A percentile compares a stretch with the other conserved stretches of the same genome.
Evolutionary conservation across 2,329 filamentous ascomycete species (phyloP).

Genomic region (Onygena corvina): DNA sequence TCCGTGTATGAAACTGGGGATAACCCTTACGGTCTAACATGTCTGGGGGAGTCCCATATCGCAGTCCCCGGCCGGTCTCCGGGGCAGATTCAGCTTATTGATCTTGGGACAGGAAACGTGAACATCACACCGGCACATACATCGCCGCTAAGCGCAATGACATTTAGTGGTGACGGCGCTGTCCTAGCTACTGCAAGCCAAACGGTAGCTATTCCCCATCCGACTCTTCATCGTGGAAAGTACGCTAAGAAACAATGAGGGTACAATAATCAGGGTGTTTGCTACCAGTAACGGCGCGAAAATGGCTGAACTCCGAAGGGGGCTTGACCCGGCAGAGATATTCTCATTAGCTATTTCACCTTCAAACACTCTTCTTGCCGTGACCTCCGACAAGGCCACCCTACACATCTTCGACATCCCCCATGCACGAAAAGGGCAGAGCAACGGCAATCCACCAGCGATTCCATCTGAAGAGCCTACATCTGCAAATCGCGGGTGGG

Average conservation of each 20-base stretch:
- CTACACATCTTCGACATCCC: slow-evolving; percentile 87
- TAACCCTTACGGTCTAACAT: slow-evolving; percentile 71
- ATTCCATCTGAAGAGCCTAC: slow-evolving; percentile 36
- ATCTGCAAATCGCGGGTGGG: slow-evolving; percentile 62
- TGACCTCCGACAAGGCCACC: slow-evolving; percentile 92
- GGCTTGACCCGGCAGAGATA: slow-evolving; percentile 75
- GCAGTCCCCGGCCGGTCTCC: slow-evolving; percentile 77
- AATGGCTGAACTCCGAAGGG: slow-evolving; percentile 72
- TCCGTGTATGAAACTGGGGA: slow-evolving; percentile 74
- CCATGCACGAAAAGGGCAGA: slow-evolving; percentile 26
- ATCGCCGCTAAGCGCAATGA: slow-evolving; percentile 63
- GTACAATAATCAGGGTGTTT: slow-evolving; percentile 80
- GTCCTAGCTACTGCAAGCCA: slow-evolving; percentile 83
- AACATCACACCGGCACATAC: slow-evolving; percentile 90
- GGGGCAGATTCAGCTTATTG: slow-evolving; percentile 81
- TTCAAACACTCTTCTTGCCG: slow-evolving; percentile 65
- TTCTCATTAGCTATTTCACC: slow-evolving; percentile 84
- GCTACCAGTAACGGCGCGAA: slow-evolving; percentile 67
- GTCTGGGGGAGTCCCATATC: slow-evolving; percentile 58
- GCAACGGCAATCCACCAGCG: slow-evolving; percentile 18
- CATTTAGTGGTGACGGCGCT: slow-evolving; percentile 66
- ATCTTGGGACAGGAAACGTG: slow-evolving; percentile 65
- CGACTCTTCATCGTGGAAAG: too few relatives aligned
- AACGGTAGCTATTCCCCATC: slow-evolving; percentile 38
- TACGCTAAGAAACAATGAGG: too few relatives aligned